Conservation (phyloP, 495 filamentous ascomycete species). For the Neurospora sp. region DNA sequence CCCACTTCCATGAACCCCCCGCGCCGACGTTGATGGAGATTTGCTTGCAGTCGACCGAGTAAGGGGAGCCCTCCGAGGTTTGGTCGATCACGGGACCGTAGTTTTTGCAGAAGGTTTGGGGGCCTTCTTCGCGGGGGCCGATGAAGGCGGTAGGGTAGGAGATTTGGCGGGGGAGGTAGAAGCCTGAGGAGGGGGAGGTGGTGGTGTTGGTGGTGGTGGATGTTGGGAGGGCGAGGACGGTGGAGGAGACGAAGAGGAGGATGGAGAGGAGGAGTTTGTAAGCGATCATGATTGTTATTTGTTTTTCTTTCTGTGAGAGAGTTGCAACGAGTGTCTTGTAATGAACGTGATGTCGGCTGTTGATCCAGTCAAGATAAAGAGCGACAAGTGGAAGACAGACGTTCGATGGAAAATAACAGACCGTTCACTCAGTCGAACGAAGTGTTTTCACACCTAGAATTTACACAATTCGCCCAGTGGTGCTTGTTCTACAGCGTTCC, state of each 20-base stretch:
- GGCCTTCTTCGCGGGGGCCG: background rate
- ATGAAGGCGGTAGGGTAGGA: background rate
- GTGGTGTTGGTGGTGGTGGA: background rate
- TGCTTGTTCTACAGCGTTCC: background rate
- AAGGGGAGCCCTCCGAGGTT: background rate
- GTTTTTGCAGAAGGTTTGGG: background rate
- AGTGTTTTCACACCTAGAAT: background rate
- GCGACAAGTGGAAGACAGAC: background rate
- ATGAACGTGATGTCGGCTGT: background rate
- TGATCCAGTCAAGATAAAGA: background rate
- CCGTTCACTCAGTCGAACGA: background rate
- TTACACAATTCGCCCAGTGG: background rate
- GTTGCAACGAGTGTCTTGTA: background rate
- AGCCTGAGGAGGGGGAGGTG: background rate
- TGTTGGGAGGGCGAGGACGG: background rate
- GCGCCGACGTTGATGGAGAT: background rate
- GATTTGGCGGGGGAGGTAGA: background rate
- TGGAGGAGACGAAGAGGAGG: background rate
- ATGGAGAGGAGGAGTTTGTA: background rate
- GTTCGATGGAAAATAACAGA: background rate
- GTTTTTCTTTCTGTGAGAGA: background rate
- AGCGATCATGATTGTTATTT: background rate
- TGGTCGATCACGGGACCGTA: background rate
- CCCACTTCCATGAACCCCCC: background rate
- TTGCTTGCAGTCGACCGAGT: background rate